Base-by-base conservation (phyloP, 2,329 filamentous ascomycete genomes). In the Colletotrichum aenigma region DNA sequence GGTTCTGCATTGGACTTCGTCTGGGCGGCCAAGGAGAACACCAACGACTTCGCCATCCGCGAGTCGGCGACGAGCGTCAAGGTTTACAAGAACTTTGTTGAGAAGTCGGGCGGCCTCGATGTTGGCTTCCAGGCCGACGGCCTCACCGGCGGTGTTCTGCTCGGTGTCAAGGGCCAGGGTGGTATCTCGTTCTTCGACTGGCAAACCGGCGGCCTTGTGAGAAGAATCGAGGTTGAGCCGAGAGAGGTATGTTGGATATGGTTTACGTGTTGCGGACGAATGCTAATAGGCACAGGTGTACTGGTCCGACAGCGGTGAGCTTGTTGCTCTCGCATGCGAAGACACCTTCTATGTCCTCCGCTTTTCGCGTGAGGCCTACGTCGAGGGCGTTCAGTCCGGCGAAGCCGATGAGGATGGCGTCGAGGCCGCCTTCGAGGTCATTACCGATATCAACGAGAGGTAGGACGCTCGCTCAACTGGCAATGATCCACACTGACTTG, bases 141-240 rank as follows among this genome's bases (percentile, higher is more conserved):
- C 18, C 88, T 99, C 62, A 94, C 93, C 64, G 96, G 96, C 28
- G 97, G 97, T 81, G 91, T 98, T 70, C 89, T 99, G 28, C 92
- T 99, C 13, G 97, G 97, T 88, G 96, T 98, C 10, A 98, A 95
- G 84, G 97, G 97, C 10, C 95, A 98, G 83, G 97, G 96, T 67
- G 96, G 96, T 36, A 94, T 99, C 79, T 97, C 96, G 18, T 94
- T 99, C 86, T 98, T 97, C 81, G 97, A 99, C 86, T 99, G 97
- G 97, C 92, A 96, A 76, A 95, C 93, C 48, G 96, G 97, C 74
- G 93, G 92, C 74, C 89, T 99, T 70, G 96, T 98, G 64, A 93
- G 97, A 82, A 92, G 97, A 81, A 98, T 99, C 82, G 97, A 99
- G 85, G 92, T 93, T 48, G 92, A 93, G 82, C 91, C 92, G 5